phyloP scores from a whole-genome alignment of 225 moss, liverwort and hornwort species.

The Thuidium tamariscinum region DNA sequence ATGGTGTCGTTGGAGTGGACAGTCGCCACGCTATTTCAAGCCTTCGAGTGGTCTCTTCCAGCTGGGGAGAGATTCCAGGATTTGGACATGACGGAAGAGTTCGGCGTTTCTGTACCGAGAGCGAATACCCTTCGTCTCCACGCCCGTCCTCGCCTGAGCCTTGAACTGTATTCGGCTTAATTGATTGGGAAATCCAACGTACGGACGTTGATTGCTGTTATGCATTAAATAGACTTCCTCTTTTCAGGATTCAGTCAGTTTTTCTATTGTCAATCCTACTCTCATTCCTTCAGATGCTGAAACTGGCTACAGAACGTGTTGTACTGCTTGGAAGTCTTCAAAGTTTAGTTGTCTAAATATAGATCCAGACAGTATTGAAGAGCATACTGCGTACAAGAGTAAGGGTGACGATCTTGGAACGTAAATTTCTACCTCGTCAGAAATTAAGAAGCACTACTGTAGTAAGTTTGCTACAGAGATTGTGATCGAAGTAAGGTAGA shows the following conservation, averaged over 20 bases:
- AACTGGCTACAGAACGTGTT: no score
- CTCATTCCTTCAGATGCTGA: background rate
- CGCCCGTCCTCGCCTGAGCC: background rate
- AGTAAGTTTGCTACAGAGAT: background rate
- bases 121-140: background rate
- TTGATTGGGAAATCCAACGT: background rate
- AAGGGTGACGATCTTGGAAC: background rate
- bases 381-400: background rate
- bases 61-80: background rate
- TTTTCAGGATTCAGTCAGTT: background rate
- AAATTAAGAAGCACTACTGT: background rate
- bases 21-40: constrained; percentile 1
- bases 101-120: constrained; percentile 2
- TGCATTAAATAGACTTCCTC: no score
- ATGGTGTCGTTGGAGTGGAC: background rate
- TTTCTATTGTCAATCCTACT: background rate
- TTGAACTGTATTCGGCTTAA: background rate
- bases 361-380: background rate
- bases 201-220: background rate
- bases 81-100: constrained; percentile 6
- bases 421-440: background rate
- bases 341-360: background rate
- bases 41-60: constrained; percentile 13
- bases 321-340: background rate
- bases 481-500: no score